A percentile compares a stretch with the other conserved stretches of the same genome.
Conservation (phyloP, 2,329 filamentous ascomycete species). For the Pestalotiopsis sp. region DNA sequence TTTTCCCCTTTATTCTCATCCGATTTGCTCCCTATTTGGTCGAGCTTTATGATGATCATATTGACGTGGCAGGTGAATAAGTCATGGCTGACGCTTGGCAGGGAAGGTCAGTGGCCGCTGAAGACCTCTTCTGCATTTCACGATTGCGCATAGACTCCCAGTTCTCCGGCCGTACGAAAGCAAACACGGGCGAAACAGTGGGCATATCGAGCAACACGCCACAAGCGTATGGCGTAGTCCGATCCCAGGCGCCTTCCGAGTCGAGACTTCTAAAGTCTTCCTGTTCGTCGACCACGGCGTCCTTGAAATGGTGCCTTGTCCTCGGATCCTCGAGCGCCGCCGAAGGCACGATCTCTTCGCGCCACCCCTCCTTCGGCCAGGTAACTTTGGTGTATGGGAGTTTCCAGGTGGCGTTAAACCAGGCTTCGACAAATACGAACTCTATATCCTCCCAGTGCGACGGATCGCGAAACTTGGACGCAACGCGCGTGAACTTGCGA, state of each 20-base stretch:
- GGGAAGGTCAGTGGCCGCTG: conserved; percentile 2
- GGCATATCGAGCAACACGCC: not conserved
- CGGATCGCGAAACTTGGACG: not conserved
- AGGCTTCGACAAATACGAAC: not conserved
- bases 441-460: not conserved
- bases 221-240: not conserved
- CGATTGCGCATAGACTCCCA: not conserved
- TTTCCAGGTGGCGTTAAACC: not conserved
- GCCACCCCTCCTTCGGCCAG: not conserved
- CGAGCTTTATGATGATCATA: too few relatives aligned
- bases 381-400: not conserved
- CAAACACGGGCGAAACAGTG: not conserved
- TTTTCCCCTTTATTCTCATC: not conserved
- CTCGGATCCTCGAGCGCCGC: not conserved
- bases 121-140: too few relatives aligned
- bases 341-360: not conserved
- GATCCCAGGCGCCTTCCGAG: not conserved
- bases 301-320: not conserved
- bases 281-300: not conserved
- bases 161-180: conserved; percentile 1
- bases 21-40: too few relatives aligned
- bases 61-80: too few relatives aligned
- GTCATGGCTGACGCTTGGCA: conserved; percentile 1
- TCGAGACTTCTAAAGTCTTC: not conserved
- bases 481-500: not conserved